phyloP scores from a whole-genome alignment of 78 protist species.

The Emiliania huxleyi region DNA sequence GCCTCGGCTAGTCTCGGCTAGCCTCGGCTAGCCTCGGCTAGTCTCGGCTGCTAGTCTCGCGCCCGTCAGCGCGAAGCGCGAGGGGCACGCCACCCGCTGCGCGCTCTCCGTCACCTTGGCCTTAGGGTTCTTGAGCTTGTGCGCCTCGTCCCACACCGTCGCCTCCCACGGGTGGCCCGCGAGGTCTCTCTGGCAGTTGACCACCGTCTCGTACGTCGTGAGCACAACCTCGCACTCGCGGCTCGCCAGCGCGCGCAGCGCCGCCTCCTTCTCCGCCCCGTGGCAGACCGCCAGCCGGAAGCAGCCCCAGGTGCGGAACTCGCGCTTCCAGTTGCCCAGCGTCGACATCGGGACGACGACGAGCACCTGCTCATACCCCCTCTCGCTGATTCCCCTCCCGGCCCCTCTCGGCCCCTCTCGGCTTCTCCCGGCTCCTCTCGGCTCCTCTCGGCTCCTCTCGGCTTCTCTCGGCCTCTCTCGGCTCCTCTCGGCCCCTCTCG shows the following conservation, averaged over 20 bases:
- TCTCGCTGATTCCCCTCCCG: no score
- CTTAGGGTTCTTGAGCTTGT: background rate
- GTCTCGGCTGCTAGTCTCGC: no score
- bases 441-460: no score
- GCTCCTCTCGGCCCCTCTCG: no score
- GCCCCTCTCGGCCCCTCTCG: no score
- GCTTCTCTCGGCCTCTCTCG: no score
- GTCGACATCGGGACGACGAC: background rate
- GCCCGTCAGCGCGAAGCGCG: background rate
- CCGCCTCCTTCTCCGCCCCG: background rate
- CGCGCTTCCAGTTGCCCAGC: background rate
- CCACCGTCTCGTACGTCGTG: background rate
- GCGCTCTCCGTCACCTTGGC: background rate
- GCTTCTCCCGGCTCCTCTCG: no score
- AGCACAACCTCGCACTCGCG: background rate
- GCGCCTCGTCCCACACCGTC: background rate
- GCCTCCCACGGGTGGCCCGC: background rate
- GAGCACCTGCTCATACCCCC: constrained; percentile 14
- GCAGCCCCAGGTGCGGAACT: background rate
- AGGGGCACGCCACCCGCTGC: background rate
- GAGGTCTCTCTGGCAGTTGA: background rate
- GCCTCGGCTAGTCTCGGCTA: no score
- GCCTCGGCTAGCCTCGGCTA: no score
- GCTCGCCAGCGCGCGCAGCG: background rate
- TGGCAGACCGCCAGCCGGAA: background rate